Conservation (phyloP, 108 stramenopile species). For the Bacterosira constricta region DNA sequence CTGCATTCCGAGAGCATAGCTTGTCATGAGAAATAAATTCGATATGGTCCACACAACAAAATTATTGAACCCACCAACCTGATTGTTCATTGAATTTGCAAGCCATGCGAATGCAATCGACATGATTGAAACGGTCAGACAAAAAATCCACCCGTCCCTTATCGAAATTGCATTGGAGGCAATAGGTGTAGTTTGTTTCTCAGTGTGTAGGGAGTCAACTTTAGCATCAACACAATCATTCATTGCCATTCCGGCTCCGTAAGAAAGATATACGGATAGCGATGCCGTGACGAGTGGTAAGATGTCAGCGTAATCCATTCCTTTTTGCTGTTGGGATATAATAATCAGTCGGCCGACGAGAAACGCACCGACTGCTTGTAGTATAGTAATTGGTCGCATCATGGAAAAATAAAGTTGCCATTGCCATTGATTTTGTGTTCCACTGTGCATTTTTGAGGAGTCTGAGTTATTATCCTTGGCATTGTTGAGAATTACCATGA, state of each 20-base stretch:
- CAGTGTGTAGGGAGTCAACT: slow-evolving; percentile 9
- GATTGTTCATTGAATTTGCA: not conserved
- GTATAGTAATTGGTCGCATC: slow-evolving; percentile 37
- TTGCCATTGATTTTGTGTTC: too few relatives aligned
- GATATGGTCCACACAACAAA: slow-evolving; percentile 23
- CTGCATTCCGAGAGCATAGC: slow-evolving; percentile 38
- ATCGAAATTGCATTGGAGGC: slow-evolving; percentile 8
- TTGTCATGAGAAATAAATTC: slow-evolving; percentile 36
- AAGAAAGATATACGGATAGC: slow-evolving; percentile 35
- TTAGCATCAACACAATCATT: slow-evolving; percentile 31
- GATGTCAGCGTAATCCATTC: not conserved
- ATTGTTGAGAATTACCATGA: too few relatives aligned
- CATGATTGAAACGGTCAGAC: not conserved
- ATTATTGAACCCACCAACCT: too few relatives aligned
- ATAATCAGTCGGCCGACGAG: slow-evolving; percentile 31
- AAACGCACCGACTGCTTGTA: slow-evolving; percentile 41
- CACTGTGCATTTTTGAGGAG: too few relatives aligned
- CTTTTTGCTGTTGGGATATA: not conserved
- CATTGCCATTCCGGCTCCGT: slow-evolving; percentile 48
- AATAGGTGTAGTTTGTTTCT: slow-evolving; percentile 15
- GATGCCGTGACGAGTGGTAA: slow-evolving; percentile 1
- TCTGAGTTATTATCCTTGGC: too few relatives aligned
- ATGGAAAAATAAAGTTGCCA: too few relatives aligned
- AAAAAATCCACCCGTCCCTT: slow-evolving; percentile 20
- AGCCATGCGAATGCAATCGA: not conserved